A percentile compares a stretch with the other conserved stretches of the same genome.
Evolutionary conservation across 2,329 filamentous ascomycete genomes (phyloP).

Genomic region (Chaetoscypha palmicola): DNA sequence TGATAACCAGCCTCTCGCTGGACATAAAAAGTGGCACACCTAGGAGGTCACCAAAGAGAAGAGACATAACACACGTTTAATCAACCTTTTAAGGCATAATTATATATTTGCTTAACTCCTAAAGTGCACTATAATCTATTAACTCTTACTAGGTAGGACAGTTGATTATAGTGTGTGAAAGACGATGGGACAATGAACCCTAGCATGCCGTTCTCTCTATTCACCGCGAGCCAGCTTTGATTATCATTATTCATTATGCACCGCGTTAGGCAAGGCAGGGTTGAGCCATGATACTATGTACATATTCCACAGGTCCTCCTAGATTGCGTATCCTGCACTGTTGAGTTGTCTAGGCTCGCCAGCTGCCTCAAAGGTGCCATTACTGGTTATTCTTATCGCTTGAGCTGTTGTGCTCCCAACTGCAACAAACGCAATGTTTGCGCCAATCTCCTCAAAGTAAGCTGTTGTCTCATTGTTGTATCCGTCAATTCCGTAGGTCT

Average conservation of each 20-base stretch:
- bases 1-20: too few species aligned
- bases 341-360: conserved; percentile 68
- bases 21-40: too few species aligned
- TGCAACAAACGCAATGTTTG: conserved; percentile 54
- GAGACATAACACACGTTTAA: too few species aligned
- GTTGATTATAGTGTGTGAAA: too few species aligned
- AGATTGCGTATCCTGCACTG: conserved; percentile 56
- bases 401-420: conserved; percentile 54
- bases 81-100: too few species aligned
- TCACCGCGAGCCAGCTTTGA: too few species aligned
- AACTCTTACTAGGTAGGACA: too few species aligned
- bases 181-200: too few species aligned
- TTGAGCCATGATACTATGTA: not conserved
- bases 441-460: conserved; percentile 49
- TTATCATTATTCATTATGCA: not conserved
- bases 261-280: not conserved
- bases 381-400: conserved; percentile 50
- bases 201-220: too few species aligned
- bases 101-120: too few species aligned
- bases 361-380: conserved; percentile 71
- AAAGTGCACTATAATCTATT: too few species aligned
- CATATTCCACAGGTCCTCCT: conserved; percentile 8
- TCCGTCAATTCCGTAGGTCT: conserved; percentile 29
- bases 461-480: conserved; percentile 55
- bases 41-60: too few species aligned